Evolutionary conservation across 257 asterid species (phyloP).

Genomic region (Capsicum pubescens): DNA sequence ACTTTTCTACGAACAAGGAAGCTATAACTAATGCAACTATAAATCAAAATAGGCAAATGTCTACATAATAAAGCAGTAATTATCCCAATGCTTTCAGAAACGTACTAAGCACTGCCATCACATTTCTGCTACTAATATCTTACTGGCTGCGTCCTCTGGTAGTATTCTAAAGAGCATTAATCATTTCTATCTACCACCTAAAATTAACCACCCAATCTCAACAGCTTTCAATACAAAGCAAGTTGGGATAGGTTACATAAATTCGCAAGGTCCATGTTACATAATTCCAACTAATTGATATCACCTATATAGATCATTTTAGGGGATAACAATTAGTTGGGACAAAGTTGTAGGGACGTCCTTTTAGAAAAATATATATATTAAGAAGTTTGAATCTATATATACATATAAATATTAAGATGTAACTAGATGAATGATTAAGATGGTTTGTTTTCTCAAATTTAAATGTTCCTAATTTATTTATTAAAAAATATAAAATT

Average conservation of each 20-base stretch:
- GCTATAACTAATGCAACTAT: not conserved
- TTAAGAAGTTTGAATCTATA: no score
- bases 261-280: not conserved
- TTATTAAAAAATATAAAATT: not conserved
- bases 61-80: not conserved
- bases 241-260: not conserved
- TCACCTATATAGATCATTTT: no score
- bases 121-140: not conserved
- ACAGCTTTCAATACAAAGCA: not conserved
- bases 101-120: not conserved
- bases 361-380: no score
- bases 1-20: not conserved
- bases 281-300: no score
- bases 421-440: no score
- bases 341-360: no score
- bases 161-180: not conserved
- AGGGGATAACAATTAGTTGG: no score
- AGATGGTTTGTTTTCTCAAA: no score
- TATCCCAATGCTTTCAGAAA: not conserved
- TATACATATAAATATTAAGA: no score
- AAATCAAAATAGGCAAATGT: not conserved
- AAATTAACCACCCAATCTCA: slow-evolving; percentile 10
- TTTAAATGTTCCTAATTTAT: no score
- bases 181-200: not conserved
- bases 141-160: not conserved